phyloP scores from a whole-genome alignment of 805 yeast genomes.

The Candida caryicola region DNA sequence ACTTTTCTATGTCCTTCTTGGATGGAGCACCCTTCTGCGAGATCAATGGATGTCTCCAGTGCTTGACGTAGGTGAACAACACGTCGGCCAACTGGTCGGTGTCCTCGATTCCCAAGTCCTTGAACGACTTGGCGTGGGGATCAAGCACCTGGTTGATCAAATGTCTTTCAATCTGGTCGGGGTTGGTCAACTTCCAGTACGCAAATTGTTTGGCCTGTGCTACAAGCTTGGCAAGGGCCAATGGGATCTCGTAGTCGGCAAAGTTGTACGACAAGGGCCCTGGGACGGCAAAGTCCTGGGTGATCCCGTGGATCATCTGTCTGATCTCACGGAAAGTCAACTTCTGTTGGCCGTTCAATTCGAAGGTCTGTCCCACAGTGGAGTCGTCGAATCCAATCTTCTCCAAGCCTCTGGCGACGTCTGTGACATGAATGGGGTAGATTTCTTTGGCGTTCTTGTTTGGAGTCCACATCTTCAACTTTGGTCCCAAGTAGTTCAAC shows the following conservation, averaged over 20 bases:
- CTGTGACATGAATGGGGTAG: slow-evolving; percentile 72
- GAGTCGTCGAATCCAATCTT: slow-evolving; percentile 77
- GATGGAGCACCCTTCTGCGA: slow-evolving; percentile 44
- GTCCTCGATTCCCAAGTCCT: slow-evolving; percentile 63
- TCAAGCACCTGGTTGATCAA: slow-evolving; percentile 64
- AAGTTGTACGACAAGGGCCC: slow-evolving; percentile 44
- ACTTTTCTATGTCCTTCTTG: slow-evolving; percentile 38
- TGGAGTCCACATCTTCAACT: slow-evolving; percentile 60
- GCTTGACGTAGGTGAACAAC: slow-evolving; percentile 44
- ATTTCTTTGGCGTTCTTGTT: slow-evolving; percentile 60
- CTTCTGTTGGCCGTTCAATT: slow-evolving; percentile 70
- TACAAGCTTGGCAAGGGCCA: slow-evolving; percentile 42
- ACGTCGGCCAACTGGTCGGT: slow-evolving; percentile 41
- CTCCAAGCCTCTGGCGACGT: slow-evolving; percentile 78
- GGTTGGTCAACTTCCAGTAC: slow-evolving; percentile 52
- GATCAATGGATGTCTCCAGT: slow-evolving; percentile 50
- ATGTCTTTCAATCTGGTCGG: slow-evolving; percentile 75
- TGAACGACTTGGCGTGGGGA: slow-evolving; percentile 58
- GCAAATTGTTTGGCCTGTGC: slow-evolving; percentile 43
- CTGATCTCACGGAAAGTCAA: slow-evolving; percentile 62
- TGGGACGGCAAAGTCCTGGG: slow-evolving; percentile 45
- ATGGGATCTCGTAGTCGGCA: slow-evolving; percentile 44
- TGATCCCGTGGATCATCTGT: slow-evolving; percentile 65
- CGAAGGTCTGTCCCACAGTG: slow-evolving; percentile 73
- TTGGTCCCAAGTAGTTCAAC: slow-evolving; percentile 57